Conservation (phyloP, 176 grass and related monocot species). For the Paspalum vaginatum region DNA sequence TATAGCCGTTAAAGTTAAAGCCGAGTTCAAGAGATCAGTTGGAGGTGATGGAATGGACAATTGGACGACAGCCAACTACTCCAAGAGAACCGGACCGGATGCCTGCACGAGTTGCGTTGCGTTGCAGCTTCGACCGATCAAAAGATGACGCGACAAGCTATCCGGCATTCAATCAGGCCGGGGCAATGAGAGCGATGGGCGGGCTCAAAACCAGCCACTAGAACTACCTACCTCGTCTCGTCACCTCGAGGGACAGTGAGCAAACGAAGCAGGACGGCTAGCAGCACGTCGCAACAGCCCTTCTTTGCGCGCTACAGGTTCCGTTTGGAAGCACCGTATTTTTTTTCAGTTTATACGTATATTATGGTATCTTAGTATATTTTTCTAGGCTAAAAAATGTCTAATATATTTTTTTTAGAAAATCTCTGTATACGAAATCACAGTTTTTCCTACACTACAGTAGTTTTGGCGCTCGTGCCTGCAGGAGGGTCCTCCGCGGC, state of each 20-base stretch:
- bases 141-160: slow-evolving; percentile 8
- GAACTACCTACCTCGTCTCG: slow-evolving; percentile 25
- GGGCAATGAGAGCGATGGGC: slow-evolving; percentile 13
- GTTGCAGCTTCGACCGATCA: slow-evolving; percentile 17
- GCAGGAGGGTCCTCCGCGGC: too few species aligned
- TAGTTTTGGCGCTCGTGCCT: too few species aligned
- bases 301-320: too few species aligned
- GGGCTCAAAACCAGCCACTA: slow-evolving; percentile 22
- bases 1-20: background rate
- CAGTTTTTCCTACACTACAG: too few species aligned
- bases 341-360: too few species aligned
- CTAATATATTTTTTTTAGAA: too few species aligned
- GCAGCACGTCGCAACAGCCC: background rate
- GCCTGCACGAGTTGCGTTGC: slow-evolving; percentile 9
- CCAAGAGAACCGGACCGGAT: slow-evolving; percentile 13
- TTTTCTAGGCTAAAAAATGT: too few species aligned
- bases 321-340: too few species aligned
- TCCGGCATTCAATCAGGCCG: background rate
- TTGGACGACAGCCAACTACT: slow-evolving; percentile 1
- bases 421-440: too few species aligned
- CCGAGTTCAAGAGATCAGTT: too few species aligned
- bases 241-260: background rate
- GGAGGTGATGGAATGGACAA: background rate
- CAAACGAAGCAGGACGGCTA: background rate
- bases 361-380: too few species aligned